Conservation (phyloP, 2,329 filamentous ascomycete genomes). For the Plenodomus lindquistii region DNA sequence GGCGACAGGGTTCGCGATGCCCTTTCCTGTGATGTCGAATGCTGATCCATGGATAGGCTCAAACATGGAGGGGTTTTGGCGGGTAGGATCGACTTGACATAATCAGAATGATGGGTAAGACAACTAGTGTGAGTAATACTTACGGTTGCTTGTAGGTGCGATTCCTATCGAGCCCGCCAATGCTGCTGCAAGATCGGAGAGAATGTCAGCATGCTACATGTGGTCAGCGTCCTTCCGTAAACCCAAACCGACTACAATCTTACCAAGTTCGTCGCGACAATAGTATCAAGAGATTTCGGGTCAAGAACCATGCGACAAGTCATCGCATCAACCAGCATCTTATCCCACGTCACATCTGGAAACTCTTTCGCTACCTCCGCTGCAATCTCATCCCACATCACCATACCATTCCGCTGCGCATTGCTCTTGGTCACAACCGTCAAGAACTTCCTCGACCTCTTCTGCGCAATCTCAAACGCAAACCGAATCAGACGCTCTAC, state of each 20-base stretch:
- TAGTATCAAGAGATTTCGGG: constrained; percentile 63
- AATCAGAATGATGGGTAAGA: not conserved
- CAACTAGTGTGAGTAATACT: not conserved
- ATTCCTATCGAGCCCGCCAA: constrained; percentile 73
- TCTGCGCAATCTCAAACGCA: constrained; percentile 64
- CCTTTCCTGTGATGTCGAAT: constrained; percentile 62
- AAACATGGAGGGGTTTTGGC: constrained; percentile 64
- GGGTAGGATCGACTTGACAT: constrained; percentile 60
- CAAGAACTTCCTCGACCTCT: constrained; percentile 60
- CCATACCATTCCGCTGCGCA: constrained; percentile 68
- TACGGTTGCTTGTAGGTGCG: constrained; percentile 67
- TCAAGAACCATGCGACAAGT: constrained; percentile 66
- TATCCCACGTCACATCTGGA: constrained; percentile 63
- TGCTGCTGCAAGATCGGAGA: constrained; percentile 71
- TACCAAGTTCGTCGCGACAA: constrained; percentile 64
- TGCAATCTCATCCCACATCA: constrained; percentile 69
- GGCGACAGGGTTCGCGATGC: constrained; percentile 60
- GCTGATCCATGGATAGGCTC: constrained; percentile 65
- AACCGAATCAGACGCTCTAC: constrained; percentile 65
- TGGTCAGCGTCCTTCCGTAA: not conserved
- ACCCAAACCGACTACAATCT: not conserved
- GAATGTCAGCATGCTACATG: constrained; percentile 62
- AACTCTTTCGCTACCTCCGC: constrained; percentile 60
- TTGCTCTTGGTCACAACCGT: constrained; percentile 70
- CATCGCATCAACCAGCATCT: constrained; percentile 71